Conservation (phyloP, 2,329 filamentous ascomycete genomes). For the Ilyonectria robusta region DNA sequence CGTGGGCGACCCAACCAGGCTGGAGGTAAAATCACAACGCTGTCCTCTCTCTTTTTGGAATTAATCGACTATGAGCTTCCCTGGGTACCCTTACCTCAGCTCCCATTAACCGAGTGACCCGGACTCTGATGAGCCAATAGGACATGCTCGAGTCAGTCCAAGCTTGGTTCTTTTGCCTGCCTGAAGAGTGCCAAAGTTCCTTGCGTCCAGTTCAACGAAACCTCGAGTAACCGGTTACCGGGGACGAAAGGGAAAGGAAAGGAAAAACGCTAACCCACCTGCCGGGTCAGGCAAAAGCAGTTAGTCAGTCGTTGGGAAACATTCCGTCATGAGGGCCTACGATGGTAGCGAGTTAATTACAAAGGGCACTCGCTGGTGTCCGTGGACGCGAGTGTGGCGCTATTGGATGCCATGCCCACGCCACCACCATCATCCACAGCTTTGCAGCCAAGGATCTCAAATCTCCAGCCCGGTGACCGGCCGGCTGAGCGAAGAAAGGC, state of each 20-base stretch:
- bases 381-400: constrained; percentile 8
- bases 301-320: not conserved
- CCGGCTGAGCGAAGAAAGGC: not conserved
- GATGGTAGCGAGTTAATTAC: constrained; percentile 10
- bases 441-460: constrained; percentile 19
- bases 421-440: constrained; percentile 8
- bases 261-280: not conserved
- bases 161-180: not conserved
- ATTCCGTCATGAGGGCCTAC: not conserved
- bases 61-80: not conserved
- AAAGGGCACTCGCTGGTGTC: constrained; percentile 5
- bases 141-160: not conserved
- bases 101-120: not conserved
- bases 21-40: not conserved
- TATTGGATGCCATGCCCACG: constrained; percentile 16
- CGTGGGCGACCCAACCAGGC: not conserved
- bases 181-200: not conserved
- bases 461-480: constrained; percentile 11
- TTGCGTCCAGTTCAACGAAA: not conserved
- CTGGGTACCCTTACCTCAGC: not conserved
- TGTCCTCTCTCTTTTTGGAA: not conserved
- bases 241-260: not conserved
- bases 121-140: constrained; percentile 2
- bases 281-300: not conserved
- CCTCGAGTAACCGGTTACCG: not conserved